Evolutionary conservation across 805 yeast species (phyloP), one percentile per base, ranked within the genome.

Genomic region (Pichia scutulata): DNA sequence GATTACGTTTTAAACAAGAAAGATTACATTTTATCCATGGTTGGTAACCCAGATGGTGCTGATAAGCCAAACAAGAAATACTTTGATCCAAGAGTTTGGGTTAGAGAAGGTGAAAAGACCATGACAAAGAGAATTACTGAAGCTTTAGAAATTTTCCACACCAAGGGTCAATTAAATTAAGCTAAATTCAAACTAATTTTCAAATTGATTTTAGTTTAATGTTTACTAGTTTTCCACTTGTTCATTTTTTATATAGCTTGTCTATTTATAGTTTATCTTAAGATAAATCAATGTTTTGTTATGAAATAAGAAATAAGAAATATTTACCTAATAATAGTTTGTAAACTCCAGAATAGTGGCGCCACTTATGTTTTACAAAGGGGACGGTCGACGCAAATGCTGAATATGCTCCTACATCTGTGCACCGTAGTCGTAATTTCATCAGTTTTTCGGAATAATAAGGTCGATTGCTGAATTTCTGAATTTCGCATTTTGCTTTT

Each of bases 1-100:
- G 97, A 93, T 81, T 93, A 88, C 82, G 85, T 92, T 69, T 81
- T 93, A 70, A 81, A 72, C 80, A 89, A 92, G 84, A 89, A 92
- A 84, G 99, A 90, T 75, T 93, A 93, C 84, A 71, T 93, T 63
- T 62, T 79, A 77, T 57, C 85, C 52, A 86, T 75, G 75, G 97
- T 93, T 66, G 99, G 99, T 76, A 93, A 93, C 95, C 99, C 99
- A 76, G 97, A 92, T 22, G 99, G 98, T 74, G 92, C 77, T 51
- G 98, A 93, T 77, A 87, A 89, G 81, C 99, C 99, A 78, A 93
- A 93, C 92, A 93, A 93, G 90, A 93, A 93, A 80, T 89, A 77
- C 89, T 93, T 89, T 71, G 99, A 93, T 78, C 99, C 99, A 77
- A 92, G 99, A 84, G 98, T 90, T 75, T 93, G 99, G 99, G 97